Base-by-base conservation (phyloP, 108 stramenopile genomes). In the Bacterosira constricta region DNA sequence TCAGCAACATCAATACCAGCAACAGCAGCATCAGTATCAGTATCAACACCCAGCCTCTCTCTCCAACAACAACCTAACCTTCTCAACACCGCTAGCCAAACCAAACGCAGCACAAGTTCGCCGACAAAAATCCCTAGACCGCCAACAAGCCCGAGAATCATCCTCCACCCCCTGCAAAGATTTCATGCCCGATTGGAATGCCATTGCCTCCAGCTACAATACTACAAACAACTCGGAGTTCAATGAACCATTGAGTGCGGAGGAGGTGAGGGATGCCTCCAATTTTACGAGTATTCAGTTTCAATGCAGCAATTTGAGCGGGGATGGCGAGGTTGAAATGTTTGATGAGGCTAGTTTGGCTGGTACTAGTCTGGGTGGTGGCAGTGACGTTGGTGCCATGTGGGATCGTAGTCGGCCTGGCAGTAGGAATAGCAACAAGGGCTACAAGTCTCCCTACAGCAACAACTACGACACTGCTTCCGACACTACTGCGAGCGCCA, bases 281-380 rank as follows among this genome's bases (percentile, higher is more conserved):
- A 77, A 77, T 53, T 77, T 73, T 56, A 73, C 71, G 41, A 46
- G 39, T 36, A 66, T 73, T 46, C 77, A 79, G 51, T 73, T 73
- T 36, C 54, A 59, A 35, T 66, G 31, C 30, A 37, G 57, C 18
- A 59, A 29, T 31, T 5, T 1, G 12, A 34, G 64, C 18, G 71
- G 77, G n/a, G n/a, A n/a, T n/a, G n/a, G n/a, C 11, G 63, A 78
- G 18, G 77, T 73, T 15, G 77, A 73, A 56, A 61, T 73, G 71
- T 66, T 78, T 38, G 53, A 54, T 18, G 72, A 72, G 9, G 62
- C 47, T 18, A 31, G 9, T 8, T 31, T 21, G 17, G 32, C 15
- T 15, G 30, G 17, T 17, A 23, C 38, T 6, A 39, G n/a, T n/a
- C n/a, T n/a, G n/a, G 53, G 64, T 18, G 72, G 73, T 13, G 62